Evolutionary conservation across 139 green algal species (phyloP), one percentile per base, ranked within the genome.

Genomic region (Chlorella sp.): DNA sequence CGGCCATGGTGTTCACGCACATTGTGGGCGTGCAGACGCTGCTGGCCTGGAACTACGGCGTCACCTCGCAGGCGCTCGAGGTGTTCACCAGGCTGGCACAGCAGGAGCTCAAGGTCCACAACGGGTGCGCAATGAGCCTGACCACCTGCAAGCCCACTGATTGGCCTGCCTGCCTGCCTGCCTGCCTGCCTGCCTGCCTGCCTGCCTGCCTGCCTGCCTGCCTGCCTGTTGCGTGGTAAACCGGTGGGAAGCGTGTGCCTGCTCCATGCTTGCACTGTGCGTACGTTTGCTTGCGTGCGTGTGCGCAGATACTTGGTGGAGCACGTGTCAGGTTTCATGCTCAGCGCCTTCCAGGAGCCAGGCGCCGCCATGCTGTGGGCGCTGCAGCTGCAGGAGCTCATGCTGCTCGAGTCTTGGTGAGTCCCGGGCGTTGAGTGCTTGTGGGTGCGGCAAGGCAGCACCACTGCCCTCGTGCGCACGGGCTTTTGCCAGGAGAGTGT

Each of bases 1-100:
- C 75, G 24, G 50, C 32, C 69, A 80, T 80, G 75, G 75, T 80
- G 75, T 77, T 81, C 76, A 81, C 65, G 51, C 64, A 81, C 59
- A 60, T 77, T 29, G 71, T 77, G 51, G 76, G 76, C n/a, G 76
- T 81, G 55, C 71, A 77, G 36, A 73, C 76, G 55, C 70, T 81
- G 31, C 70, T 81, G 55, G 70, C 65, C 1, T 81, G 76, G 76
- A 69, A 81, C 65, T 77, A 77, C 35, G 76, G 77, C 27, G 32
- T 77, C 14, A 61, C 74, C 42, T 26, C 62, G 65, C 61, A 73
- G 6, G 76, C 70, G 22, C 62, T 81, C 26, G 70, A 77, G 20
- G 62, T 64, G 29, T 81, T 77, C 65, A 71, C 55, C 24, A 55
- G 59, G 31, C 70, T 77, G 20, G 75, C 75, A 3, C 69, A 76